Evolutionary conservation across 2,329 filamentous ascomycete species (phyloP).

Genomic region (Monosporascus sp.): DNA sequence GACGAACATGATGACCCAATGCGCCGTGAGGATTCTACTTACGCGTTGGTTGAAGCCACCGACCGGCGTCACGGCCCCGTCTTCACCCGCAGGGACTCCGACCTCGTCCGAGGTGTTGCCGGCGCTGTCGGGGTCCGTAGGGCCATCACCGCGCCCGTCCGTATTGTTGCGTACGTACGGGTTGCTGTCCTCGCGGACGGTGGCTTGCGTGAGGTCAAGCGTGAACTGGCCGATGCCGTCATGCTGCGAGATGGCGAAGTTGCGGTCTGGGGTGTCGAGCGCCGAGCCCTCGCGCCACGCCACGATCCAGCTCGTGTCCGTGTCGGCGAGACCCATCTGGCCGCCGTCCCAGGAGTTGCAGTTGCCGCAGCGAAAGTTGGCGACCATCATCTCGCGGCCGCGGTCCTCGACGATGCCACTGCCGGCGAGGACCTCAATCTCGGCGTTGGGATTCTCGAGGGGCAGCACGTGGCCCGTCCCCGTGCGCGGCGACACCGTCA

Average conservation of each 20-base stretch:
- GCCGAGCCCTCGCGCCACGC: conserved; percentile 46
- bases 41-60: conserved; percentile 8
- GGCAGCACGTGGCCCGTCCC: conserved; percentile 46
- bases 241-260: conserved; percentile 40
- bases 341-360: conserved; percentile 44
- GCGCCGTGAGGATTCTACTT: conserved; percentile 31
- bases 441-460: conserved; percentile 33
- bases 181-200: conserved; percentile 43
- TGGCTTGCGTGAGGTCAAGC: conserved; percentile 44
- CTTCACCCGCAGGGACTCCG: conserved; percentile 9
- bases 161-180: conserved; percentile 38
- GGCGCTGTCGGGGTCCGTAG: conserved; percentile 10
- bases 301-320: conserved; percentile 43
- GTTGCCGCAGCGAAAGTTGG: conserved; percentile 53
- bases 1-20: conserved; percentile 57
- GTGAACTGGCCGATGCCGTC: conserved; percentile 37
- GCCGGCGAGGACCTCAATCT: conserved; percentile 50
- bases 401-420: conserved; percentile 49
- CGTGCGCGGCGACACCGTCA: conserved; percentile 55
- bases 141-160: conserved; percentile 7
- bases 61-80: conserved; percentile 4
- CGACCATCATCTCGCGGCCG: conserved; percentile 45
- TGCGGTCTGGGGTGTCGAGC: conserved; percentile 36
- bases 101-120: conserved; percentile 4
- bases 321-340: conserved; percentile 36